These are phyloP conservation scores for Canariomyces notabilis DNA, from an alignment of 2,329 filamentous ascomycete genomes.

Conservation along the genomic window DNA sequence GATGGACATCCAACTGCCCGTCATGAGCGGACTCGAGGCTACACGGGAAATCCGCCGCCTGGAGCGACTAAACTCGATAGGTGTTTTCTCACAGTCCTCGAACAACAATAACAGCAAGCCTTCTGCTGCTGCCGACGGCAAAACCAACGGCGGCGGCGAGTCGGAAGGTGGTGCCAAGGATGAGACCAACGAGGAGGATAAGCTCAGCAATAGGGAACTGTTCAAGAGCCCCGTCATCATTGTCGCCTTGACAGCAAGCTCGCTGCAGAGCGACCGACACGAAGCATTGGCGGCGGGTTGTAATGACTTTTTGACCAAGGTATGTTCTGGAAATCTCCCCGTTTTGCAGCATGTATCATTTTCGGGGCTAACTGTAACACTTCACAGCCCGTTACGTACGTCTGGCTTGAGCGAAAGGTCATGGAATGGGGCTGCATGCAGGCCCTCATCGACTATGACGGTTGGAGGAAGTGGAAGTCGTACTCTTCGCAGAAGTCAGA, in stretches of 20 bases:
- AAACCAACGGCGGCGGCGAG: slow-evolving; percentile 27
- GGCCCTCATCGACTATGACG: slow-evolving; percentile 95
- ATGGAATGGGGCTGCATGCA: slow-evolving; percentile 99
- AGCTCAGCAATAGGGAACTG: slow-evolving; percentile 59
- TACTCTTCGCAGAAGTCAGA: slow-evolving; percentile 53
- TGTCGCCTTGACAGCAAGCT: slow-evolving; percentile 90
- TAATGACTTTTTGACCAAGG: slow-evolving; percentile 98
- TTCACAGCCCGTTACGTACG: slow-evolving; percentile 83
- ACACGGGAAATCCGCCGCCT: slow-evolving; percentile 90
- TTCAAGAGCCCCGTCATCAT: slow-evolving; percentile 99
- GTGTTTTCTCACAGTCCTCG: slow-evolving; percentile 73
- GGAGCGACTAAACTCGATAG: slow-evolving; percentile 86
- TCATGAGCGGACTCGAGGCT: slow-evolving; percentile 93
- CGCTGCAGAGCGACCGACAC: slow-evolving; percentile 89
- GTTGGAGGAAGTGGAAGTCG: slow-evolving; percentile 96
- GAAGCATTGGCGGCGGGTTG: slow-evolving; percentile 92
- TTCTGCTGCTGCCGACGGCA: not conserved
- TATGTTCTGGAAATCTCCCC: slow-evolving; percentile 36
- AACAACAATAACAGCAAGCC: slow-evolving; percentile 39
- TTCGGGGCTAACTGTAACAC: slow-evolving; percentile 6
- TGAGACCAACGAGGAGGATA: slow-evolving; percentile 59
- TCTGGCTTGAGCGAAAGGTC: slow-evolving; percentile 95
- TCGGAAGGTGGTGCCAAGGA: slow-evolving; percentile 35
- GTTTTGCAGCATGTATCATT: no score
- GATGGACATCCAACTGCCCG: slow-evolving; percentile 96